These are phyloP conservation scores for Grigorovia jiainica DNA, from an alignment of 805 yeast species.

Conservation along the genomic window DNA sequence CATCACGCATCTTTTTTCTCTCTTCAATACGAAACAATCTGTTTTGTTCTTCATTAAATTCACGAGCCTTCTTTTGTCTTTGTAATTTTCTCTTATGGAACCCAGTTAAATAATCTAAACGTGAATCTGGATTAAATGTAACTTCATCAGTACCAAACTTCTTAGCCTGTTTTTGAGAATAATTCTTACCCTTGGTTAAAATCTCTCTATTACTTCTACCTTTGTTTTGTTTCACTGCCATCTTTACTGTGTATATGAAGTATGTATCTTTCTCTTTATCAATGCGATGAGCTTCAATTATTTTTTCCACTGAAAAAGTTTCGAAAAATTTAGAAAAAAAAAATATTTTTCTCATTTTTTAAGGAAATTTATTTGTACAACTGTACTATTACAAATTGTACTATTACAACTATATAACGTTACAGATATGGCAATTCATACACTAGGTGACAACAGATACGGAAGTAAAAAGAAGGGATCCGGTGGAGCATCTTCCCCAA, in stretches of 20 bases:
- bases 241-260: no score
- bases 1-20: conserved; percentile 52
- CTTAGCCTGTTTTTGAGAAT: conserved; percentile 57
- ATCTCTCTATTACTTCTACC: conserved; percentile 59
- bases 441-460: conserved; percentile 2
- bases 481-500: no score
- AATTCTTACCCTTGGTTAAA: conserved; percentile 78
- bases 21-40: conserved; percentile 65
- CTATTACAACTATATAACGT: no score
- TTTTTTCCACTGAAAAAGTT: no score
- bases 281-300: conserved; percentile 1
- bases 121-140: conserved; percentile 66
- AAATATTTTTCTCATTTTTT: no score
- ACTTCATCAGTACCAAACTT: conserved; percentile 75
- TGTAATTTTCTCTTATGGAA: conserved; percentile 89
- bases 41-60: conserved; percentile 66
- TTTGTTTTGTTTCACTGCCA: neutral
- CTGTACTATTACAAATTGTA: no score
- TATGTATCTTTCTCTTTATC: neutral
- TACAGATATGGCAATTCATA: no score
- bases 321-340: no score
- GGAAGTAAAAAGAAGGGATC: no score
- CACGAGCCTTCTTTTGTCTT: conserved; percentile 79
- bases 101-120: conserved; percentile 83
- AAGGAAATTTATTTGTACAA: no score